Evolutionary conservation across 2,329 filamentous ascomycete species (phyloP).

Genomic region (Fusarium sp.): DNA sequence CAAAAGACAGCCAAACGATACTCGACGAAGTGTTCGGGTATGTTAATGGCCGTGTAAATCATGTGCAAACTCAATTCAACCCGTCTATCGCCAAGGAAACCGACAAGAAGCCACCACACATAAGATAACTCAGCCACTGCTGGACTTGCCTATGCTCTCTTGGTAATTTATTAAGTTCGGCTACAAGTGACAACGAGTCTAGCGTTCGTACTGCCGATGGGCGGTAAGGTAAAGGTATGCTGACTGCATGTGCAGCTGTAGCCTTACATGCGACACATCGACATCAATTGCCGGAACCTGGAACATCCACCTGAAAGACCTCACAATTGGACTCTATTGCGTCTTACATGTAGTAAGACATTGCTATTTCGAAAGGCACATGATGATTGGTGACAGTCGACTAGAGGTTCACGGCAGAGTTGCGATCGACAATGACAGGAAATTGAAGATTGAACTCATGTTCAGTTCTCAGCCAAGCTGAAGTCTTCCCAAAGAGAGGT

Average conservation of each 20-base stretch:
- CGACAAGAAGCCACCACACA: not conserved
- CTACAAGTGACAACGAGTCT: not conserved
- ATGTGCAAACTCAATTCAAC: too few species aligned
- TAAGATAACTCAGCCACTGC: not conserved
- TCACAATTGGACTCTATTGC: slow-evolving; percentile 2
- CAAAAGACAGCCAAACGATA: too few species aligned
- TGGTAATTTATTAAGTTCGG: not conserved
- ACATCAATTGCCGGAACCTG: slow-evolving; percentile 6
- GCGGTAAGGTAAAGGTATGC: not conserved
- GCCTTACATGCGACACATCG: not conserved
- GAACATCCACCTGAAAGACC: slow-evolving; percentile 5
- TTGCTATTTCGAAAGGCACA: not conserved
- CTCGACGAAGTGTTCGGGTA: too few species aligned
- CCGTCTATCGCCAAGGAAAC: not conserved
- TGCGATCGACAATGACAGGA: slow-evolving; percentile 9
- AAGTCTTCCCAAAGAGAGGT: not conserved
- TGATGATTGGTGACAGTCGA: not conserved
- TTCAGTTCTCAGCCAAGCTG: slow-evolving; percentile 3
- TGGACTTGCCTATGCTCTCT: not conserved
- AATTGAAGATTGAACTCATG: not conserved
- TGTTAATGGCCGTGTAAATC: not conserved
- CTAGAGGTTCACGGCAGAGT: not conserved
- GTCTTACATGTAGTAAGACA: slow-evolving; percentile 12
- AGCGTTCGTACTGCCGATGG: not conserved
- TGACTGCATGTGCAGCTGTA: slow-evolving; percentile 4